Conservation (phyloP, 2,329 filamentous ascomycete species). For the Pezicula rhizophila region DNA sequence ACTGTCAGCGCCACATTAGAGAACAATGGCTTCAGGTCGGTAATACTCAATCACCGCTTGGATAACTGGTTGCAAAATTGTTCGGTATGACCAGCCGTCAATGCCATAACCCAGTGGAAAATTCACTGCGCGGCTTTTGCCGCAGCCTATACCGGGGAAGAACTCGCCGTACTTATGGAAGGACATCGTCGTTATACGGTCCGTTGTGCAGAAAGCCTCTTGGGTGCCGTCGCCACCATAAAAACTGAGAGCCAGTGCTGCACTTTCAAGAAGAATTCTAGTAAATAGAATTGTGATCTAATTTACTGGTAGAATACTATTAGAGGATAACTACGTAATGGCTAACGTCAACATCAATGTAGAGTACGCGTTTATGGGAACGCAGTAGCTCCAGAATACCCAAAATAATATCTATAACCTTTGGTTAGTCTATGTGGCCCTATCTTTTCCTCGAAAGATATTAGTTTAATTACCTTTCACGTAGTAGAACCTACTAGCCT, state of each 20-base stretch:
- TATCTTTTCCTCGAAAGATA: slow-evolving; percentile 17
- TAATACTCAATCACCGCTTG: slow-evolving; percentile 81
- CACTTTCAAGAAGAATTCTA: too few species aligned
- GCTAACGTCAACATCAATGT: slow-evolving; percentile 94
- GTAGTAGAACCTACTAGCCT: slow-evolving; percentile 96
- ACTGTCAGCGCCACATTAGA: slow-evolving; percentile 94
- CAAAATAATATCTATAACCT: slow-evolving; percentile 77
- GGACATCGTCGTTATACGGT: slow-evolving; percentile 89
- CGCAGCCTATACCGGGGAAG: slow-evolving; percentile 83
- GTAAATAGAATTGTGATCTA: too few species aligned
- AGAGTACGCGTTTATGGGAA: slow-evolving; percentile 89
- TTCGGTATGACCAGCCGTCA: slow-evolving; percentile 81
- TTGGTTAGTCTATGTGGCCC: slow-evolving; percentile 24
- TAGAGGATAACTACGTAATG: slow-evolving; percentile 36
- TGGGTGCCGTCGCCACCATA: slow-evolving; percentile 74
- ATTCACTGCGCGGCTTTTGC: slow-evolving; percentile 86
- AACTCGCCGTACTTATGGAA: slow-evolving; percentile 98
- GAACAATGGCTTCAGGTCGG: slow-evolving; percentile 82
- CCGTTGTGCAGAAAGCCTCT: slow-evolving; percentile 87
- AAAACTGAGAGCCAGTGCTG: too few species aligned
- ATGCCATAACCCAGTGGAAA: slow-evolving; percentile 90
- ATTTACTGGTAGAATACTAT: too few species aligned
- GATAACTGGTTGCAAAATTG: slow-evolving; percentile 87
- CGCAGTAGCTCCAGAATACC: slow-evolving; percentile 88
- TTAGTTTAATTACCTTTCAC: slow-evolving; percentile 65